Conservation (phyloP, 2,329 filamentous ascomycete genomes). For the Fusarium nurragi region DNA sequence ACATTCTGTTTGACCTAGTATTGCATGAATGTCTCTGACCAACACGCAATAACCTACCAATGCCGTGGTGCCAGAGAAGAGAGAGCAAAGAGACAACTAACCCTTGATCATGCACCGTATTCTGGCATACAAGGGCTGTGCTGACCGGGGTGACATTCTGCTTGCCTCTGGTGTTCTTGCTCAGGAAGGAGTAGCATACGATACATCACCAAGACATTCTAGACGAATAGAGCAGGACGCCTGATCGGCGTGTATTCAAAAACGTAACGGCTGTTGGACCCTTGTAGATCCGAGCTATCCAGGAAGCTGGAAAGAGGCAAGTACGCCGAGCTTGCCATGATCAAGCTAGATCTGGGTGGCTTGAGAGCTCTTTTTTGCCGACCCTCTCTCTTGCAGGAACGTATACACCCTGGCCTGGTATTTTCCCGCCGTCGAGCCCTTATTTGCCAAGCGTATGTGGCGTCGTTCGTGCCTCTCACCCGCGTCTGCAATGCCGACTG, state of each 20-base stretch:
- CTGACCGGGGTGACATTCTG: not conserved
- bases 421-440: not conserved
- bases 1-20: not conserved
- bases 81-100: slow-evolving; percentile 5
- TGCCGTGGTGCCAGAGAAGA: not conserved
- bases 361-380: not conserved
- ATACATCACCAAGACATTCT: not conserved
- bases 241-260: not conserved
- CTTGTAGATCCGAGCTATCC: not conserved
- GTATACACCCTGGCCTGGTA: not conserved
- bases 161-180: not conserved
- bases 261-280: slow-evolving; percentile 7
- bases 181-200: not conserved
- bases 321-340: not conserved
- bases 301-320: not conserved
- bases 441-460: not conserved
- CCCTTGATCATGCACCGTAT: not conserved
- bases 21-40: slow-evolving; percentile 2
- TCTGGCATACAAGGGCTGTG: not conserved
- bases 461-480: not conserved
- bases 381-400: not conserved
- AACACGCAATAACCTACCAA: no score
- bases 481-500: not conserved
- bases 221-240: slow-evolving; percentile 6
- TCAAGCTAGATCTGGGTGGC: not conserved